Evolutionary conservation across 129 eudicot species (phyloP).

Genomic region (Artemisia argyi): DNA sequence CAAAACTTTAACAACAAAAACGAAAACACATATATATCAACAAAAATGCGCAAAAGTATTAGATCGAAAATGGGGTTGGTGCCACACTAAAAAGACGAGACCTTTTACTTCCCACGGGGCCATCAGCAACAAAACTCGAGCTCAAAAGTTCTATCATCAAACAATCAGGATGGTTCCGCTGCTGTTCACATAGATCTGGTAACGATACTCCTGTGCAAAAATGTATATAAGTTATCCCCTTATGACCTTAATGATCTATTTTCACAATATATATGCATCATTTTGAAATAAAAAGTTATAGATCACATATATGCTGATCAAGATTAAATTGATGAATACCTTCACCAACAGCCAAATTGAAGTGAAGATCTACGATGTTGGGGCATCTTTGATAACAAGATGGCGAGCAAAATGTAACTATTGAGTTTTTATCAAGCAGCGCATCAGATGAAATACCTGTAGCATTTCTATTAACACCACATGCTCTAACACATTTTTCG

Average conservation of each 20-base stretch:
- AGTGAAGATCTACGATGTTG: constrained; percentile 78
- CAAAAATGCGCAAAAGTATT: not conserved
- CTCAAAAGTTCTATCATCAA: constrained; percentile 73
- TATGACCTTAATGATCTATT: no score
- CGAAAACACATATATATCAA: constrained; percentile 24
- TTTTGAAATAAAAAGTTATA: not conserved
- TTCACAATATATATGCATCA: not conserved
- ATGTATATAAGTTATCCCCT: not conserved
- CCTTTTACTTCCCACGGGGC: constrained; percentile 32
- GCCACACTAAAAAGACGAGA: constrained; percentile 37
- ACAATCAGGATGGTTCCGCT: constrained; percentile 57
- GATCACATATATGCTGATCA: not conserved
- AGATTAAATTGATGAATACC: constrained; percentile 35
- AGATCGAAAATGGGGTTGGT: constrained; percentile 37
- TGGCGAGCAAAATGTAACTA: constrained; percentile 63
- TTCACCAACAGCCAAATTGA: constrained; percentile 85
- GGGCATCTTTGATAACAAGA: constrained; percentile 76
- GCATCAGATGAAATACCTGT: constrained; percentile 77
- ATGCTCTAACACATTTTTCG: constrained; percentile 58
- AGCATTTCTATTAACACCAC: constrained; percentile 59
- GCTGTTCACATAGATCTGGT: constrained; percentile 67
- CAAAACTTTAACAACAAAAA: constrained; percentile 22
- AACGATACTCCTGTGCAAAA: constrained; percentile 60
- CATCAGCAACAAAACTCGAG: constrained; percentile 55
- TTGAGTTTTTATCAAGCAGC: constrained; percentile 55